Conservation (phyloP, 441 rosid species). For the Pelargonium citronellum region DNA sequence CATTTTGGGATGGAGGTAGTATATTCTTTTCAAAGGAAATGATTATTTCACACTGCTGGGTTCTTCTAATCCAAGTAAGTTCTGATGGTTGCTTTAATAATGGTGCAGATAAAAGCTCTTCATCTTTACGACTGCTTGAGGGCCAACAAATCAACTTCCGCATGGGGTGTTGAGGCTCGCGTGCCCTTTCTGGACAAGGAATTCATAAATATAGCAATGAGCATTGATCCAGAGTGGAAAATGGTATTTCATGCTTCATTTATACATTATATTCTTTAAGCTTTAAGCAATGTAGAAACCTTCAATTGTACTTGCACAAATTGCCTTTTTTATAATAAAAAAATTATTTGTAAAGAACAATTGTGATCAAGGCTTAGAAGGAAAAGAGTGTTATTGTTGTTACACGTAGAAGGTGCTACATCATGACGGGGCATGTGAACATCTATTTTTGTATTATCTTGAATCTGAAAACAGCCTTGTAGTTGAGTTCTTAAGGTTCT, state of each 20-base stretch:
- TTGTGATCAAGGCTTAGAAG: no score
- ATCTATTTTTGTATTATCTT: no score
- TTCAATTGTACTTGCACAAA: neutral
- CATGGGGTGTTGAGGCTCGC: conserved; percentile 99
- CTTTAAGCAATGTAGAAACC: neutral
- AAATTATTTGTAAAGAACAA: no score
- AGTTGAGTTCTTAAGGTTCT: neutral
- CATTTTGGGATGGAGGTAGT: no score
- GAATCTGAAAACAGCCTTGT: no score
- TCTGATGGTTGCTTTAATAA: conserved; percentile 22
- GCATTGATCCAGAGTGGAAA: conserved; percentile 97
- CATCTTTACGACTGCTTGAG: conserved; percentile 98
- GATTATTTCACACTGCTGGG: neutral
- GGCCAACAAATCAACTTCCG: conserved; percentile 94
- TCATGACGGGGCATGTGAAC: neutral
- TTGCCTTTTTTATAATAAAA: neutral
- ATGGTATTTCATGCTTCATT: conserved; percentile 44
- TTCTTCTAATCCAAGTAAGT: conserved; percentile 3
- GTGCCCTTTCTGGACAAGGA: conserved; percentile 94
- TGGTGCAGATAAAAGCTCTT: conserved; percentile 81
- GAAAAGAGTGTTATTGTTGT: no score
- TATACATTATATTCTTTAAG: conserved; percentile 6
- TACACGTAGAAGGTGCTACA: no score
- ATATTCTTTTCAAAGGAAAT: neutral
- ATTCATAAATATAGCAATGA: conserved; percentile 70